Percentiles rank a stretch among this genome's conserved stretches.
Conservation (phyloP, 2,329 filamentous ascomycete species). For the Bisporella sp. region DNA sequence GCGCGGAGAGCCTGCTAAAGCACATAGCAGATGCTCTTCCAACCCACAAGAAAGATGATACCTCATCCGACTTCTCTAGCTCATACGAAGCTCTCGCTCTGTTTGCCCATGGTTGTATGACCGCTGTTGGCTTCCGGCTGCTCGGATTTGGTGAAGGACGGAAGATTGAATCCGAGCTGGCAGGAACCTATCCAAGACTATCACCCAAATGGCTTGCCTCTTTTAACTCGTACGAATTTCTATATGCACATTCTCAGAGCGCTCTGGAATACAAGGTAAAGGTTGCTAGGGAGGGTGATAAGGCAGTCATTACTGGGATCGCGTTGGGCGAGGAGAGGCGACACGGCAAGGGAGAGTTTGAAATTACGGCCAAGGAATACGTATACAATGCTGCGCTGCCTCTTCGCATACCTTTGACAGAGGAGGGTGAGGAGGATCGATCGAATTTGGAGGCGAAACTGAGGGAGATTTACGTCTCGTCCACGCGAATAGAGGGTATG, state of each 20-base stretch:
- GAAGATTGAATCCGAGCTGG: slow-evolving; percentile 53
- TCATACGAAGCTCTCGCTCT: slow-evolving; percentile 80
- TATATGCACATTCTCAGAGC: slow-evolving; percentile 81
- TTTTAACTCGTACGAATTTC: slow-evolving; percentile 67
- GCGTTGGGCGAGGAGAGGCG: slow-evolving; percentile 68
- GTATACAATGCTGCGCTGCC: slow-evolving; percentile 54
- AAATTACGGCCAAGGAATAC: slow-evolving; percentile 68
- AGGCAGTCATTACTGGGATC: slow-evolving; percentile 76
- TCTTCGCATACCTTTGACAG: slow-evolving; percentile 44
- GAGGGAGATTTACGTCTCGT: slow-evolving; percentile 65
- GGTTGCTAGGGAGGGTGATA: slow-evolving; percentile 72
- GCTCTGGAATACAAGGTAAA: slow-evolving; percentile 79
- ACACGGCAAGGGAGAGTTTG: slow-evolving; percentile 60
- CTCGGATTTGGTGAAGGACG: slow-evolving; percentile 81
- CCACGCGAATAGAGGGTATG: slow-evolving; percentile 50
- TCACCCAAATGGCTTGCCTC: slow-evolving; percentile 75
- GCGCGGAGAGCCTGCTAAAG: slow-evolving; percentile 40
- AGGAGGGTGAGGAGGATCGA: slow-evolving; percentile 45
- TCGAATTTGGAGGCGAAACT: slow-evolving; percentile 41
- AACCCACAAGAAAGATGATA: slow-evolving; percentile 43
- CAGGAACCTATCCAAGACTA: slow-evolving; percentile 53
- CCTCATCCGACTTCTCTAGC: slow-evolving; percentile 57
- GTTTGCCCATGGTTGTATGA: slow-evolving; percentile 77
- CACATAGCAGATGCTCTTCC: slow-evolving; percentile 55
- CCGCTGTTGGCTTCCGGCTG: slow-evolving; percentile 71